These are phyloP conservation scores for Prunus fruticosa DNA, from an alignment of 306 rosid genomes.

Conservation along the genomic window DNA sequence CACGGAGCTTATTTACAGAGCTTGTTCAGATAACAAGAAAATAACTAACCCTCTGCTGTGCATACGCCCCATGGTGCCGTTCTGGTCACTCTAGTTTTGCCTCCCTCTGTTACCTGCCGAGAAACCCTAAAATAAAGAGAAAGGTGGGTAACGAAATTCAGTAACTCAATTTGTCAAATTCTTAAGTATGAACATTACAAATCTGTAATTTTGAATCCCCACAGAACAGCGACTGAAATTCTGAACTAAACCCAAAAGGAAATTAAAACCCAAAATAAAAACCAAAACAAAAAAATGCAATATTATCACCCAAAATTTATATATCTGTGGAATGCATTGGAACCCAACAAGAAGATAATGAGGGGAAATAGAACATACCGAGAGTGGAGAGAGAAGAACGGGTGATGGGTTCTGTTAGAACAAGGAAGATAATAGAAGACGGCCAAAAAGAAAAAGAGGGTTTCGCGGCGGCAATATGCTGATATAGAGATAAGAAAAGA, in stretches of 20 bases:
- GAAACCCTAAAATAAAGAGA: too few species aligned
- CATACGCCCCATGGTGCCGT: conserved; percentile 69
- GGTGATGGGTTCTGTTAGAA: not conserved
- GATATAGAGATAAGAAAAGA: not conserved
- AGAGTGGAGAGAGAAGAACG: not conserved
- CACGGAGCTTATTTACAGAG: not conserved
- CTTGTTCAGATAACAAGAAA: not conserved
- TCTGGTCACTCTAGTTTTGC: not conserved
- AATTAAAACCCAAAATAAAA: not conserved
- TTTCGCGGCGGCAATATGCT: not conserved
- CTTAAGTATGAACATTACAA: too few species aligned
- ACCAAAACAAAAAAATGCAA: not conserved
- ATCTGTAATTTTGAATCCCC: not conserved
- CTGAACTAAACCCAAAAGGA: not conserved
- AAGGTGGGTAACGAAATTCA: too few species aligned
- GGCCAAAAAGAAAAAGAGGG: not conserved
- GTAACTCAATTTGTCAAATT: too few species aligned
- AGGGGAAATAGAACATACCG: not conserved
- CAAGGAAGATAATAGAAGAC: not conserved
- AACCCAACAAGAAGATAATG: not conserved
- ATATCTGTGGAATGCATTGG: not conserved
- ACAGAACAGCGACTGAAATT: not conserved
- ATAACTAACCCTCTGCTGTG: conserved; percentile 69
- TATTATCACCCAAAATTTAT: not conserved
- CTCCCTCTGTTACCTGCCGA: not conserved